Evolutionary conservation across 2,329 filamentous ascomycete genomes (phyloP), one percentile per base, ranked within the genome.

Genomic region (Botryosphaeria dothidea): DNA sequence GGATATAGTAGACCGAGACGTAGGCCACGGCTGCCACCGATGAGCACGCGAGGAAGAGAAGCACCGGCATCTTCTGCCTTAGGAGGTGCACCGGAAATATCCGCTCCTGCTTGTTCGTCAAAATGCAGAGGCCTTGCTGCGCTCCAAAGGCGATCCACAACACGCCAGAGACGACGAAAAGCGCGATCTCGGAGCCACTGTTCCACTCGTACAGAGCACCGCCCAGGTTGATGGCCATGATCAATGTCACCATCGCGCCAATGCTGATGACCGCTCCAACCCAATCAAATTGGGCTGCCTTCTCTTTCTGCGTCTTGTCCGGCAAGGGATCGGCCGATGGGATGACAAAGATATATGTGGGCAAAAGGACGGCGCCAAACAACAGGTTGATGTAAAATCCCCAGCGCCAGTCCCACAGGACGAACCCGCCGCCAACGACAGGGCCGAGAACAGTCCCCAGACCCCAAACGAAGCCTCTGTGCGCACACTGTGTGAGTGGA

Each of bases 221-320:
- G 8, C 82, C 85, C 48, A 86, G 84, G 62, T 77, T 78, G 65
- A 86, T 78, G 1, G 78, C 83, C 72, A 88, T 79, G 27, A 83
- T 19, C 34, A 83, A 68, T 7, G 73, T 72, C 1, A 77, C 70
- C 43, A 81, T 78, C n/a, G 77, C 75, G 1, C 77, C 82, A 0
- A 77, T 70, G 48, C 76, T 79, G 3, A 87, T 75, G 6, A 82
- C 36, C 1, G 77, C 73, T 0, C 84, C 84, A 3, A 84, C 45
- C 49, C 60, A 70, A 57, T 73, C 70, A 4, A 72, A 25, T 31
- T 65, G 34, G 19, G n/a, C 23, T 13, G 67, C 27, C 11, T 67
- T 41, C 23, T 61, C 64, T 11, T 29, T 4, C 11, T 65, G 19
- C 4, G n/a, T 9, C 2, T 29, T 25, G 1, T 54, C 49, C 11